These are phyloP conservation scores for Xylariaceae sp. DNA, from an alignment of 2,329 filamentous ascomycete species.

Conservation along the genomic window DNA sequence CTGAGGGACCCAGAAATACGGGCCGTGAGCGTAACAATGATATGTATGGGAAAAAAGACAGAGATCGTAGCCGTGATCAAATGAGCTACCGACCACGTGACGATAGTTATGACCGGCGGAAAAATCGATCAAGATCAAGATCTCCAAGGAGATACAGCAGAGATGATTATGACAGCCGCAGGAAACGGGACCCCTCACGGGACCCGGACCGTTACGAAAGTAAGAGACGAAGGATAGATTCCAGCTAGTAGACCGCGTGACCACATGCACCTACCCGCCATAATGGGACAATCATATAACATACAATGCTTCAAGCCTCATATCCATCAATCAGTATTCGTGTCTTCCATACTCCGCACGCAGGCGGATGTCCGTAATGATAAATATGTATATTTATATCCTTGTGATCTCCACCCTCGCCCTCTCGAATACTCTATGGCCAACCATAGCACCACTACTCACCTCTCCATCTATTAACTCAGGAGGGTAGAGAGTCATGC, in stretches of 20 bases:
- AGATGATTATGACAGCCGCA: slow-evolving; percentile 53
- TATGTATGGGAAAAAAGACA: slow-evolving; percentile 33
- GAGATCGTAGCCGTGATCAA: slow-evolving; percentile 39
- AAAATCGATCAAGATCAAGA: slow-evolving; percentile 55
- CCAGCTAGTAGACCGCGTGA: slow-evolving; percentile 36
- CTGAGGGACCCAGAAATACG: slow-evolving; percentile 49
- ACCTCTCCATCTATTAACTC: slow-evolving; percentile 63
- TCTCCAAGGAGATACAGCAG: slow-evolving; percentile 55
- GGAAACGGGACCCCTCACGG: slow-evolving; percentile 64
- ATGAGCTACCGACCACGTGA: slow-evolving; percentile 41
- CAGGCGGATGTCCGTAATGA: background rate
- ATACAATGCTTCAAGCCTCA: background rate
- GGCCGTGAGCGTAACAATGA: slow-evolving; percentile 36
- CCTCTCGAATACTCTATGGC: slow-evolving; percentile 80
- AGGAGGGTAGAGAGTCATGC: slow-evolving; percentile 75
- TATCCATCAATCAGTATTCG: background rate
- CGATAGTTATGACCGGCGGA: slow-evolving; percentile 42
- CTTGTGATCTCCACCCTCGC: slow-evolving; percentile 85
- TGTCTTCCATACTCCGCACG: slow-evolving; percentile 2
- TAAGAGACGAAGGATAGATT: slow-evolving; percentile 64
- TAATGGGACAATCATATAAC: slow-evolving; percentile 31
- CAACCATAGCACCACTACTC: slow-evolving; percentile 61
- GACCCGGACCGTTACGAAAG: slow-evolving; percentile 60
- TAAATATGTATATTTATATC: slow-evolving; percentile 56
- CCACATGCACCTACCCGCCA: slow-evolving; percentile 24